phyloP scores from a whole-genome alignment of 75 land plant species.

The Picea glauca region DNA sequence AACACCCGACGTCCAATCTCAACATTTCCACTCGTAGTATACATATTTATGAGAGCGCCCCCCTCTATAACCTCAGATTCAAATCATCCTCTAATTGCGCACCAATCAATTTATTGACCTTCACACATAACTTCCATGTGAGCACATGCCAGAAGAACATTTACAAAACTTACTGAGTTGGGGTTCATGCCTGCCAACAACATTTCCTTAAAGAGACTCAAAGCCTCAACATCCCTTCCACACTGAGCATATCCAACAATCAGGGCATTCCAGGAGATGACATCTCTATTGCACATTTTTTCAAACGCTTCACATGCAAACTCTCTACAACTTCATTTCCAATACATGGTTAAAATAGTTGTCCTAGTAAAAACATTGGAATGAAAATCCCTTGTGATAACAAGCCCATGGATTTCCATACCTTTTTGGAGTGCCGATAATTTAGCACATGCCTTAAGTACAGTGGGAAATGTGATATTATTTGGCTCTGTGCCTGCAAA shows the following conservation, averaged over 20 bases:
- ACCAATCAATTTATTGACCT: not conserved
- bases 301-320: not conserved
- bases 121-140: not conserved
- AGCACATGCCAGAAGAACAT: not conserved
- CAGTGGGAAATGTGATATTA: not conserved
- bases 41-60: not conserved
- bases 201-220: not conserved
- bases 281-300: not conserved
- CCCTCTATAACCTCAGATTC: not conserved
- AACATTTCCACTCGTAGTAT: not conserved
- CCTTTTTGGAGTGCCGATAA: not conserved
- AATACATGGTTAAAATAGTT: slow-evolving; percentile 7
- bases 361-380: not conserved
- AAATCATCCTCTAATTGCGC: not conserved
- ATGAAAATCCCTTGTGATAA: not conserved
- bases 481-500: not conserved
- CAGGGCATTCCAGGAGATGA: slow-evolving; percentile 1
- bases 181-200: not conserved
- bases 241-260: not conserved
- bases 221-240: not conserved
- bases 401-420: not conserved
- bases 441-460: not conserved
- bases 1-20: not conserved
- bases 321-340: not conserved
- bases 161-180: not conserved